These are phyloP conservation scores for Cunninghamia lanceolata DNA, from an alignment of 75 land plant species.

Conservation along the genomic window DNA sequence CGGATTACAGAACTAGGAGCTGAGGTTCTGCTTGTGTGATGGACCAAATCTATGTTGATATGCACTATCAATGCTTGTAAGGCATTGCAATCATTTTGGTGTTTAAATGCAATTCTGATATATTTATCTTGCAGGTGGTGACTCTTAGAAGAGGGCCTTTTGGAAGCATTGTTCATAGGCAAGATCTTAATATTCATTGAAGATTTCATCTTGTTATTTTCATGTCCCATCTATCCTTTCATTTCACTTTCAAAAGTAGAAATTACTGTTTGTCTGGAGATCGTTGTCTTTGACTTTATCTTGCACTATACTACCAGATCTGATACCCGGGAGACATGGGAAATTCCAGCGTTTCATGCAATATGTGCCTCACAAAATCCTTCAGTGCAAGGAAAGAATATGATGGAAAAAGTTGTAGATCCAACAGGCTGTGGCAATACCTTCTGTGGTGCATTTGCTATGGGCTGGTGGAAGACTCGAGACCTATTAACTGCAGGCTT, in stretches of 20 bases:
- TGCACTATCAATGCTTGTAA: slow-evolving; percentile 4
- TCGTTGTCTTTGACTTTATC: not conserved
- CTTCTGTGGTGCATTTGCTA: slow-evolving; percentile 51
- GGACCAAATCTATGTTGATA: not conserved
- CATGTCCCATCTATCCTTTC: not conserved
- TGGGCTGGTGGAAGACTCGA: slow-evolving; percentile 47
- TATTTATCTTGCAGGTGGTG: slow-evolving; percentile 29
- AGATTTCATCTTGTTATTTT: not conserved
- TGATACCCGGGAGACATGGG: slow-evolving; percentile 52
- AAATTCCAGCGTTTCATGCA: slow-evolving; percentile 46
- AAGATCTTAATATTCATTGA: slow-evolving; percentile 14
- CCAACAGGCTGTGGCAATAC: slow-evolving; percentile 60
- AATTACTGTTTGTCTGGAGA: not conserved
- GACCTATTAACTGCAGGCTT: slow-evolving; percentile 36
- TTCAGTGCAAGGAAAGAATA: slow-evolving; percentile 9
- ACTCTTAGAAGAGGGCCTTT: slow-evolving; percentile 39
- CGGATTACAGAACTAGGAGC: slow-evolving; percentile 49
- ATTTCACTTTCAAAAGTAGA: not conserved
- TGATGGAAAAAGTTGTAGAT: slow-evolving; percentile 22
- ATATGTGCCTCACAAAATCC: not conserved
- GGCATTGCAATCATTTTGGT: not conserved
- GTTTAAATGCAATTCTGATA: slow-evolving; percentile 10
- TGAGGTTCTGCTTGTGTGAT: slow-evolving; percentile 26
- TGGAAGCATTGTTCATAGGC: slow-evolving; percentile 57
- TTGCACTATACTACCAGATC: slow-evolving; percentile 21